A percentile compares a stretch with the other conserved stretches of the same genome.
Evolutionary conservation across 768 basidiomycete genomes (phyloP).

Genomic region (Lentinula lateritia): DNA sequence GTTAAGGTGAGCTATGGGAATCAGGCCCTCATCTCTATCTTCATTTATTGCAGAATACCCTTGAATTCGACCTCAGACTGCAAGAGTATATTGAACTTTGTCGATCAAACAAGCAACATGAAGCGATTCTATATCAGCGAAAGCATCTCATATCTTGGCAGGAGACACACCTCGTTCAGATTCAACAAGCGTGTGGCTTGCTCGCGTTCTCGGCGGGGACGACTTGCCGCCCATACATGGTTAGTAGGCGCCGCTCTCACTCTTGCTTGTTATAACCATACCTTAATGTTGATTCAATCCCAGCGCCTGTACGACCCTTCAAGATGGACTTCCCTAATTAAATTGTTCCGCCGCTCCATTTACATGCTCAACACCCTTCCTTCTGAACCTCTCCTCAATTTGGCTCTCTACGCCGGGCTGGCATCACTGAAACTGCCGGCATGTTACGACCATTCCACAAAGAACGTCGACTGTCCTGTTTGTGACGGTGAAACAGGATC

Average conservation of each 20-base stretch:
- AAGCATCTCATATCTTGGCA: conserved; percentile 82
- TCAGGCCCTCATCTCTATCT: not conserved
- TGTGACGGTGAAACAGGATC: conserved; percentile 59
- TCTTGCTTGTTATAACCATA: not conserved
- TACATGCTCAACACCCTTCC: conserved; percentile 86
- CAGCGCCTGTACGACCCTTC: conserved; percentile 79
- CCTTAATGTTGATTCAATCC: conserved; percentile 4
- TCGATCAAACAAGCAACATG: conserved; percentile 53
- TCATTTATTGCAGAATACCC: conserved; percentile 59
- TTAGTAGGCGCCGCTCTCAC: conserved; percentile 22
- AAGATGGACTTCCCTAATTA: conserved; percentile 72
- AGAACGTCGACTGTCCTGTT: conserved; percentile 87
- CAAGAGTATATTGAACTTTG: conserved; percentile 96
- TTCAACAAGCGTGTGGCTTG: conserved; percentile 70
- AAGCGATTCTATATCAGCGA: conserved; percentile 80
- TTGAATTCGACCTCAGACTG: conserved; percentile 93
- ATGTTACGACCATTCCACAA: conserved; percentile 59
- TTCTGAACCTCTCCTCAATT: conserved; percentile 78
- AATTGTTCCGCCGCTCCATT: conserved; percentile 80
- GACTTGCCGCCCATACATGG: conserved; percentile 75
- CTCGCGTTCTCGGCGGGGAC: conserved; percentile 73
- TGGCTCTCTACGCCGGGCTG: conserved; percentile 88
- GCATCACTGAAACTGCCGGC: conserved; percentile 86
- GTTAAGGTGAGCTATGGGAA: conserved; percentile 52
- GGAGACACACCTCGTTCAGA: conserved; percentile 72